Evolutionary conservation across 2,329 filamentous ascomycete genomes (phyloP), one percentile per base, ranked within the genome.

Genomic region (Sporothrix humicola): DNA sequence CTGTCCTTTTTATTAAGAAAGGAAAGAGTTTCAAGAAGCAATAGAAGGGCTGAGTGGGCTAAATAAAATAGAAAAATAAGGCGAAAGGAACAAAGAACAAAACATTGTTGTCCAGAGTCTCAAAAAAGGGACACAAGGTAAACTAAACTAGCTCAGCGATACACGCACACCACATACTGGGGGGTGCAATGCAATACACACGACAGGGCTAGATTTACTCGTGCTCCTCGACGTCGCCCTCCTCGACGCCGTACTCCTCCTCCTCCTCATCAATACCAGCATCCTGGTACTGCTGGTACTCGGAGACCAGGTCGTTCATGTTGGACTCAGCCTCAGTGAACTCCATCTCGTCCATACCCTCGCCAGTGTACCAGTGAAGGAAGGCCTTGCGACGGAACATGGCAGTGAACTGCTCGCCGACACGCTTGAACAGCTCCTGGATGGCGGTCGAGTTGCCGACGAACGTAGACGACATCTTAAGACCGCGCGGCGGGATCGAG

Each of bases 341-440:
- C 89, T 99, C 96, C 96, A 99, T 98, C 92, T 99, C 96, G 87
- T 99, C 96, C 96, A 99, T 99, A 88, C 96, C 96, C 90, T 99
- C 96, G 83, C 95, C 95, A 91, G 96, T 99, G 88, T 99, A 99
- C 96, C 96, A 99, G 89, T 98, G 96, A 91, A 99, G 93, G 94
- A 99, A 99, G 91, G 96, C 96, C 93, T 98, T 99, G 87, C 96
- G 94, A 88, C 96, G 91, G 92, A 99, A 99, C 96, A 99, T 99
- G 84, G 95, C 96, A 87, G 92, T 95, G 91, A 99, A 99, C 88
- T 99, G 96, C 86, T 99, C 96, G 83, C 96, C 96, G 80, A 99
- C 89, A 91, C 96, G 95, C 94, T 99, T 98, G 93, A 99, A 99
- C 81, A 99, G 93, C 89, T 99, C 96, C 90, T 99, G 96, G 87